These are phyloP conservation scores for Epichloe glyceriae DNA, from an alignment of 2,329 filamentous ascomycete species.

Conservation along the genomic window DNA sequence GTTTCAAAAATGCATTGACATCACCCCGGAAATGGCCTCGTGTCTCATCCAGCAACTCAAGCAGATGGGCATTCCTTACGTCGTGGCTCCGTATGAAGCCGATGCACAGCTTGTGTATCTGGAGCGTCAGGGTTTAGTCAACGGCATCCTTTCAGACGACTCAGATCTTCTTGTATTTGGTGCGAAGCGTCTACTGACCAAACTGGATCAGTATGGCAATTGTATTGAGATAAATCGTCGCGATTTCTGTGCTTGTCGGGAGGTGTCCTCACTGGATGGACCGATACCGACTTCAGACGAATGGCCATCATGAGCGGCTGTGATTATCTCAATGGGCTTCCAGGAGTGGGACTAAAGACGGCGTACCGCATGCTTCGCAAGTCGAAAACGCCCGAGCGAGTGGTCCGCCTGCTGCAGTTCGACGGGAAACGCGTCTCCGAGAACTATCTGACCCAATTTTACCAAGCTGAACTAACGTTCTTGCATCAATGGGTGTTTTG, in stretches of 20 bases:
- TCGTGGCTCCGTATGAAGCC: slow-evolving; percentile 94
- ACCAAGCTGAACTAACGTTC: slow-evolving; percentile 83
- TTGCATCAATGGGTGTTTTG: slow-evolving; percentile 92
- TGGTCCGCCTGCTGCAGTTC: slow-evolving; percentile 74
- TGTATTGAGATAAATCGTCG: slow-evolving; percentile 83
- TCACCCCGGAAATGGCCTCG: slow-evolving; percentile 91
- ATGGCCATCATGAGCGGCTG: slow-evolving; percentile 97
- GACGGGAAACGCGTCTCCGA: slow-evolving; percentile 77
- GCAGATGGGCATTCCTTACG: slow-evolving; percentile 62
- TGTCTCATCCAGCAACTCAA: slow-evolving; percentile 87
- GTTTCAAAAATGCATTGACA: slow-evolving; percentile 88
- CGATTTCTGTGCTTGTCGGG: slow-evolving; percentile 79
- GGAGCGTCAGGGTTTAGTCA: slow-evolving; percentile 70
- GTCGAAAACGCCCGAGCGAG: slow-evolving; percentile 72
- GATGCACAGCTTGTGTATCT: slow-evolving; percentile 95
- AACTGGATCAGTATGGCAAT: slow-evolving; percentile 85
- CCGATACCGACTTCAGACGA: slow-evolving; percentile 75
- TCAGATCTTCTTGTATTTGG: slow-evolving; percentile 94
- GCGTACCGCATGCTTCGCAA: slow-evolving; percentile 84
- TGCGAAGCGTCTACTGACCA: slow-evolving; percentile 79
- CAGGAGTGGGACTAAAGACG: slow-evolving; percentile 81
- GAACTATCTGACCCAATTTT: slow-evolving; percentile 70
- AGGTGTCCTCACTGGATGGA: slow-evolving; percentile 88
- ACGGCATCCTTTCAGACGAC: slow-evolving; percentile 88
- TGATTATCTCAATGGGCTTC: slow-evolving; percentile 82